phyloP scores from a whole-genome alignment of 2,329 filamentous ascomycete species.

The Colletotrichum caudatum region DNA sequence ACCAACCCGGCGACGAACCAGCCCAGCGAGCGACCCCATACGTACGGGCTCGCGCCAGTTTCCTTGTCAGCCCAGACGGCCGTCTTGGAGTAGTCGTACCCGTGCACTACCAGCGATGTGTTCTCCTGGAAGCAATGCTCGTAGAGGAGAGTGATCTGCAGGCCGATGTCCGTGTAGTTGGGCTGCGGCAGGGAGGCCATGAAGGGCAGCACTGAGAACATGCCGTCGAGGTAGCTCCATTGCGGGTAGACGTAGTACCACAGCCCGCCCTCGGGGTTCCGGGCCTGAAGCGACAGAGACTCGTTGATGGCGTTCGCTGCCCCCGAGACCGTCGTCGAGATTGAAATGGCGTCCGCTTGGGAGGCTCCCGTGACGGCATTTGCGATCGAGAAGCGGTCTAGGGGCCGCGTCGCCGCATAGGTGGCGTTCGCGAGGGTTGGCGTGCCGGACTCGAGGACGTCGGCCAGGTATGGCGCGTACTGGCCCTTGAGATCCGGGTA shows the following conservation, averaged over 20 bases:
- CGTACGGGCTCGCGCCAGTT: constrained; percentile 41
- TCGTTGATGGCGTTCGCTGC: constrained; percentile 42
- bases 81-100: constrained; percentile 40
- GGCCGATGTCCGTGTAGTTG: constrained; percentile 43
- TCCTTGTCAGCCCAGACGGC: constrained; percentile 40
- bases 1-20: constrained; percentile 43
- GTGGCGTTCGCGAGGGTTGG: constrained; percentile 36
- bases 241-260: constrained; percentile 60
- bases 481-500: constrained; percentile 34
- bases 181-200: constrained; percentile 40
- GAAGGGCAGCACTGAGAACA: constrained; percentile 62
- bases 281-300: constrained; percentile 44
- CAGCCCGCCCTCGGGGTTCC: constrained; percentile 51
- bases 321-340: constrained; percentile 19
- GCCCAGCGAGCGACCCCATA: constrained; percentile 41
- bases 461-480: constrained; percentile 37
- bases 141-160: constrained; percentile 43
- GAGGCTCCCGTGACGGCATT: constrained; percentile 39
- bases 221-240: constrained; percentile 66
- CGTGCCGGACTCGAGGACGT: constrained; percentile 41
- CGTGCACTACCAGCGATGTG: constrained; percentile 38
- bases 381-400: constrained; percentile 46
- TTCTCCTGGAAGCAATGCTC: constrained; percentile 35
- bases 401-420: constrained; percentile 39
- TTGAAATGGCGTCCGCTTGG: background rate